Evolutionary conservation across 768 basidiomycete genomes (phyloP).

Genomic region (Lentinula sp.): DNA sequence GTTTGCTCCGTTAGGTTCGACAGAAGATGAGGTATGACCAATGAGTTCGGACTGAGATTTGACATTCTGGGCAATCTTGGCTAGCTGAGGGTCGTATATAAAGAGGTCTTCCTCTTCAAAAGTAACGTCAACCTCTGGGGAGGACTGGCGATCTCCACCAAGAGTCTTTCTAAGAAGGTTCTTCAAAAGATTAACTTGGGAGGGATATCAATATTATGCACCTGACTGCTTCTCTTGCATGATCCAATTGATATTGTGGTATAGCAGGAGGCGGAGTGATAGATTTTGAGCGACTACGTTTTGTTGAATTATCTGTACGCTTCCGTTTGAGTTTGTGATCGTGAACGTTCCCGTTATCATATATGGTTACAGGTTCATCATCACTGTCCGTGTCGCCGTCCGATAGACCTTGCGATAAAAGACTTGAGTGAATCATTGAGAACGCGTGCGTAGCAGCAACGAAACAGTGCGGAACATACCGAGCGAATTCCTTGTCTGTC

Average conservation of each 20-base stretch:
- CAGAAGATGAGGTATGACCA: constrained; percentile 3
- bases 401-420: constrained; percentile 30
- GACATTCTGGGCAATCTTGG: constrained; percentile 37
- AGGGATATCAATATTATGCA: constrained; percentile 19
- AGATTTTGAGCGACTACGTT: constrained; percentile 59
- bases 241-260: constrained; percentile 44
- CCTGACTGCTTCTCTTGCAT: constrained; percentile 58
- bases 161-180: constrained; percentile 38
- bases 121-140: constrained; percentile 37
- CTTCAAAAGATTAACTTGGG: neutral
- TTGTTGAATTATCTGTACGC: constrained; percentile 30
- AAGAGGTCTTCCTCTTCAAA: constrained; percentile 39
- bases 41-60: constrained; percentile 15
- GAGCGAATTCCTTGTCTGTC: constrained; percentile 26
- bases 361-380: constrained; percentile 36
- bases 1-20: constrained; percentile 15
- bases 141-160: constrained; percentile 33
- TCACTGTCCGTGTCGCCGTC: constrained; percentile 31
- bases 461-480: constrained; percentile 27
- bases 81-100: constrained; percentile 59
- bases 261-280: constrained; percentile 73
- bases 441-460: neutral
- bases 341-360: constrained; percentile 31
- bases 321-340: constrained; percentile 24
- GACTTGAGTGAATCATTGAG: constrained; percentile 16